Evolutionary conservation across 2,329 filamentous ascomycete species (phyloP), one percentile per base, ranked within the genome.

Genomic region (Talaromyces atroroseus): DNA sequence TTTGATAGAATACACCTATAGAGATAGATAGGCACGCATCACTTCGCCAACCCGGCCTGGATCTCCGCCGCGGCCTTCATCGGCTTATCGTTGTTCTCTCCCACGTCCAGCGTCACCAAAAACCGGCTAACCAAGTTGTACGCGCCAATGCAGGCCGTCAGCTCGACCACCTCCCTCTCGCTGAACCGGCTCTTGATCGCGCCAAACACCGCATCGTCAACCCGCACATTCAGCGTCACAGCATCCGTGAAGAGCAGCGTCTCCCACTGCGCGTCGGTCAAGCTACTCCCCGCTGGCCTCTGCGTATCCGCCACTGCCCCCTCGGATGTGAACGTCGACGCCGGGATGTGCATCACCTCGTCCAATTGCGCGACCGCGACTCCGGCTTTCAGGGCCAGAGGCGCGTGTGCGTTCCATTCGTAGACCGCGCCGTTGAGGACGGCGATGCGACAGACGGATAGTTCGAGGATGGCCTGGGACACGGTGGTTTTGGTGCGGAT

Each of bases 71-170:
- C 86, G 65, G 85, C 89, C 59, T 89, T 76, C 69, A 90, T 77
- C 70, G 90, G 62, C 49, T 64, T 67, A 11, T 57, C 68, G 61
- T 76, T 76, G 55, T 72, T 71, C 65, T 77, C 75, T 2, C 74
- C 75, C 40, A 77, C 88, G 73, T 95, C 87, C 58, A 95, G 71
- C 11, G 90, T 90, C 8, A 95, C 89, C 63, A 95, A 71, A 64
- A 95, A 92, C 24, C 90, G 81, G 69, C 88, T 92, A 18, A 95
- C 90, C 66, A 89, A 92, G 70, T 95, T 95, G 70, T 95, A 95
- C 55, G 83, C 85, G n/a, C 88, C 89, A 57, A 92, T 82, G n/a
- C 88, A 91, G 29, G 88, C 85, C 44, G 89, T 92, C 62, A 95
- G 79, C 76, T 95, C 90, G 2, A 95, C 89, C 54, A 94, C 80